Conservation (phyloP, 495 filamentous ascomycete genomes). For the Neurospora sp. region DNA sequence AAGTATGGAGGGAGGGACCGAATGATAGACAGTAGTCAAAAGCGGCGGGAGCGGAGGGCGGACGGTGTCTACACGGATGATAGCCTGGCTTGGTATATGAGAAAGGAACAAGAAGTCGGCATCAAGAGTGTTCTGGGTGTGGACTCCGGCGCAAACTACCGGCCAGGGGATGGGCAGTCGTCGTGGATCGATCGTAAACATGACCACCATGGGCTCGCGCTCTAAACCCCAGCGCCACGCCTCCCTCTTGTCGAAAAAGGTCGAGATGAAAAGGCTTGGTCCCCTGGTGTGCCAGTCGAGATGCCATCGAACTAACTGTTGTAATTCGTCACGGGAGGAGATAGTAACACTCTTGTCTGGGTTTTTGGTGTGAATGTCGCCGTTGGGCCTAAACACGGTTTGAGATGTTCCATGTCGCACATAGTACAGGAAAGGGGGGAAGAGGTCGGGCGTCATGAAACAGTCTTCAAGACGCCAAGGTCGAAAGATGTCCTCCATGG, state of each 20-base stretch:
- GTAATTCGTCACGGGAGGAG: not conserved
- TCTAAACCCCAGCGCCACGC: not conserved
- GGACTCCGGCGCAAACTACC: not conserved
- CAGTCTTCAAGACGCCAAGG: not conserved
- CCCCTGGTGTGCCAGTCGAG: not conserved
- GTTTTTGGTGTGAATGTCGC: not conserved
- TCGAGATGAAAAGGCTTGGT: not conserved
- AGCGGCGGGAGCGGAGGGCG: not conserved
- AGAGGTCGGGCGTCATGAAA: not conserved
- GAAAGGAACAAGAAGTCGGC: not conserved
- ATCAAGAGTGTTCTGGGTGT: not conserved
- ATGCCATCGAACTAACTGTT: not conserved
- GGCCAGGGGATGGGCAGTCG: not conserved
- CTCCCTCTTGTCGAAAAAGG: not conserved
- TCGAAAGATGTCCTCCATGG: not conserved
- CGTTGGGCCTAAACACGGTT: not conserved
- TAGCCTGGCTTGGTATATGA: not conserved
- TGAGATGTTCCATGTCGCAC: not conserved
- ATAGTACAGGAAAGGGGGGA: not conserved
- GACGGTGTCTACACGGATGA: not conserved
- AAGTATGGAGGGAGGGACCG: not conserved
- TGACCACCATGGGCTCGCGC: not conserved
- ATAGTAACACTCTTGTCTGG: not conserved
- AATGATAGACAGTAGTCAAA: not conserved
- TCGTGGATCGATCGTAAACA: not conserved